Evolutionary conservation across 345 rosid genomes (phyloP), one percentile per base, ranked within the genome.

Genomic region (Citrus reticulata): DNA sequence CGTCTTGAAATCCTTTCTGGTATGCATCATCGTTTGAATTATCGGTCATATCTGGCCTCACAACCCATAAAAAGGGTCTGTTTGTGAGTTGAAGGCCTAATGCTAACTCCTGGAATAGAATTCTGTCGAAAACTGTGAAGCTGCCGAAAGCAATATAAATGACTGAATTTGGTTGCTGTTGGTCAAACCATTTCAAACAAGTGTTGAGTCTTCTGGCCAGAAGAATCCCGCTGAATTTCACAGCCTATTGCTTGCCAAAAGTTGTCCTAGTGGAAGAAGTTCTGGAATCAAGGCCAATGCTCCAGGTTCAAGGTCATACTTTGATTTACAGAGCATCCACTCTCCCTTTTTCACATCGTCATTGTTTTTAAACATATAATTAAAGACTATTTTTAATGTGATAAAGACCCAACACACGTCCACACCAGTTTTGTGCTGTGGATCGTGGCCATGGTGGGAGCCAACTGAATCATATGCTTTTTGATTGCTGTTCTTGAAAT

Each of bases 111-210:
- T 78, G 72, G 63, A 86, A 75, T 7, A 39, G 10, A 2, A 39
- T 39, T 39, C 42, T 39, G 42, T 39, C 10, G 42, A 39, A 39
- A 8, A 39, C 42, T 39, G 42, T 39, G 42, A 39, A 39, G 42
- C 89, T 86, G 27, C 85, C 89, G 46, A 75, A 86, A 6, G 89
- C 85, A 66, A 84, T 72, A 72, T 86, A 86, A 14, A 86, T 72
- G 11, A 86, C 85, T 3, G 87, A 84, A 35, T 77, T 61, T 4
- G 84, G 51, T 79, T 51, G 35, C 40, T 84, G 77, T 62, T 68
- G 84, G 67, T 80, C 81, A n/a, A 86, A 60, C 89, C 87, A 82
- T 40, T 75, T 51, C 20, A 81, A 74, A 63, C 86, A 86, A 59
- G 62, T 63, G 46, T 57, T 49, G 74, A 24, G 34, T 84, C 87